Conservation (phyloP, 257 asterid genomes). For the Jaltomata sinuosa region DNA sequence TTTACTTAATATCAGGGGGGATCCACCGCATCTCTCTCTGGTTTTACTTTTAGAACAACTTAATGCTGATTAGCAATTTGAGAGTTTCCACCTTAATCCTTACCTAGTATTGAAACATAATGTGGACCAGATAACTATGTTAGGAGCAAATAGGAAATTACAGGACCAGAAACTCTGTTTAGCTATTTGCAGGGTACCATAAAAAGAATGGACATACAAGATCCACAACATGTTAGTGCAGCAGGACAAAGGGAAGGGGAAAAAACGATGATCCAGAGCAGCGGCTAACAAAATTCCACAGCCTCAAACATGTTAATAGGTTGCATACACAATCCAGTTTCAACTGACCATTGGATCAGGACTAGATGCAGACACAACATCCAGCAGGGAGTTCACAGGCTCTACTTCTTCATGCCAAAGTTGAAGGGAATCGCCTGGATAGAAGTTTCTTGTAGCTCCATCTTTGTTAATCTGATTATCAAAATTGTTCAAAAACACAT, state of each 20-base stretch:
- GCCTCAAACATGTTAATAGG: background rate
- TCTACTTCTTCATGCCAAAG: conserved; percentile 79
- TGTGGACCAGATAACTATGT: background rate
- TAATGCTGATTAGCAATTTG: too few relatives aligned
- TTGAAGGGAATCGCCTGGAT: conserved; percentile 54
- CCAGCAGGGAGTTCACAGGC: conserved; percentile 52
- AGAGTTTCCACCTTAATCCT: background rate
- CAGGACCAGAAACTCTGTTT: background rate
- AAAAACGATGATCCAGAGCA: too few relatives aligned
- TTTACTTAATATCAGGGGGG: too few relatives aligned
- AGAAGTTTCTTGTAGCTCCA: conserved; percentile 50
- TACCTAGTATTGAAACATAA: background rate
- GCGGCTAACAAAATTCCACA: background rate
- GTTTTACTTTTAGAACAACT: too few relatives aligned
- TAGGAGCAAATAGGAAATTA: background rate
- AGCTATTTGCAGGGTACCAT: too few relatives aligned
- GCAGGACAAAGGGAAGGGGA: too few relatives aligned
- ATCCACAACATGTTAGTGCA: too few relatives aligned
- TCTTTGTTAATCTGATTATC: conserved; percentile 44
- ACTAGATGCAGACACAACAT: conserved; percentile 31
- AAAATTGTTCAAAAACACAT: background rate
- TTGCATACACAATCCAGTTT: background rate
- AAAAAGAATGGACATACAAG: too few relatives aligned
- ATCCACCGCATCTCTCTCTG: too few relatives aligned
- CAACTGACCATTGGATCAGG: conserved; percentile 59